Conservation (phyloP, 441 rosid species). For the Populus hybrid region DNA sequence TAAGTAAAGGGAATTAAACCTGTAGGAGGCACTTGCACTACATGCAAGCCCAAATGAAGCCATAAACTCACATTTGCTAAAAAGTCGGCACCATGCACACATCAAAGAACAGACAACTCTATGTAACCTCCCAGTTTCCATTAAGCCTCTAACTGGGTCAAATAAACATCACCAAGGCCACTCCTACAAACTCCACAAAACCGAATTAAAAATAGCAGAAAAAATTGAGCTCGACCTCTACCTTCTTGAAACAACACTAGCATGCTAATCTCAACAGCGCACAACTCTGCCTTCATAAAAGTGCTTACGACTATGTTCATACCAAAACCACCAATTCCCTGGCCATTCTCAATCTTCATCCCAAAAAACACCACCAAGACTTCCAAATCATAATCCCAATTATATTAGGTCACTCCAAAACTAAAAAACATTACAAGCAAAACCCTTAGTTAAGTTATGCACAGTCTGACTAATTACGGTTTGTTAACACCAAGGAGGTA, state of each 20-base stretch:
- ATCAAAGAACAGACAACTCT: background rate
- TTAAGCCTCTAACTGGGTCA: background rate
- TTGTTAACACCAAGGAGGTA: background rate
- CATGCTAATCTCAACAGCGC: background rate
- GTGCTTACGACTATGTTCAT: background rate
- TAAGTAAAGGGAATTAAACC: background rate
- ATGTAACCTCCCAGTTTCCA: background rate
- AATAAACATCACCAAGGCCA: background rate
- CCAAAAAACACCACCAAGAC: background rate
- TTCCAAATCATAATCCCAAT: background rate
- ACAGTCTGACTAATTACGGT: background rate
- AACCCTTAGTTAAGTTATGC: background rate
- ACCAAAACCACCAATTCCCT: background rate
- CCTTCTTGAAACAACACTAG: background rate
- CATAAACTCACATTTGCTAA: background rate
- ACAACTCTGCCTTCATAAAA: background rate
- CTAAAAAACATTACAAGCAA: background rate
- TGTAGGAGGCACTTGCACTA: background rate
- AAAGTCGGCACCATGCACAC: background rate
- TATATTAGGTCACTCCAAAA: background rate
- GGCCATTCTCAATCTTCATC: background rate
- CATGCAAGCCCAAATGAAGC: background rate
- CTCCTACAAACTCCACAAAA: background rate
- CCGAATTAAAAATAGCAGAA: background rate
- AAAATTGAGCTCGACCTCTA: background rate